Conservation (phyloP, 345 rosid species). For the Citrus maxima region DNA sequence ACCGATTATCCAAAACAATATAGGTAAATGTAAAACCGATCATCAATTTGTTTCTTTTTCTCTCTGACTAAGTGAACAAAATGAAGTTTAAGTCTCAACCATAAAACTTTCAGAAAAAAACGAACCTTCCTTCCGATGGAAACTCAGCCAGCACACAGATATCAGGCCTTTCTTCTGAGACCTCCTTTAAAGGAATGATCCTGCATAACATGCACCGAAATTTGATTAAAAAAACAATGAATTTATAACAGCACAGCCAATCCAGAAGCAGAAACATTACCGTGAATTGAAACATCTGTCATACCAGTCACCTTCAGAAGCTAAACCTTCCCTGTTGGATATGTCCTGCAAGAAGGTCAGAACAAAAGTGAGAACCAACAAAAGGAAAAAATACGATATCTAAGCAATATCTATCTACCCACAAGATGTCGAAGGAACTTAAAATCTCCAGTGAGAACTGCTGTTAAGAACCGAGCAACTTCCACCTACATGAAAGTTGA, state of each 20-base stretch:
- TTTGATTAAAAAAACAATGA: neutral
- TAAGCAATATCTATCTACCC: slow-evolving; percentile 30
- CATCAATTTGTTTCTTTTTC: neutral
- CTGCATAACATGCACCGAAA: slow-evolving; percentile 37
- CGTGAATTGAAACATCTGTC: slow-evolving; percentile 48
- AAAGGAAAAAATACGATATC: slow-evolving; percentile 7
- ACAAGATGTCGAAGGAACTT: slow-evolving; percentile 65
- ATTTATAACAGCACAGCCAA: slow-evolving; percentile 2
- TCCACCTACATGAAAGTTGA: slow-evolving; percentile 43
- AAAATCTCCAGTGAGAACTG: slow-evolving; percentile 67
- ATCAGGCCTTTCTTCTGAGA: slow-evolving; percentile 66
- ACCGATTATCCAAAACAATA: slow-evolving; percentile 17
- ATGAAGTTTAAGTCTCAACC: neutral
- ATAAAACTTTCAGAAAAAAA: slow-evolving; percentile 1
- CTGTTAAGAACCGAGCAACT: slow-evolving; percentile 56
- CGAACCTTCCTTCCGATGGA: slow-evolving; percentile 64
- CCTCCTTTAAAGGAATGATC: slow-evolving; percentile 58
- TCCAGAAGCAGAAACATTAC: slow-evolving; percentile 31
- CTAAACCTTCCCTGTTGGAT: slow-evolving; percentile 74
- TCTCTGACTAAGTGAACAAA: neutral
- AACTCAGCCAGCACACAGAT: slow-evolving; percentile 74
- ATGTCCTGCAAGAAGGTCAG: slow-evolving; percentile 48
- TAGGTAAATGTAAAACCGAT: slow-evolving; percentile 5
- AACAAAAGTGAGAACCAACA: slow-evolving; percentile 15
- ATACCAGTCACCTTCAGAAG: slow-evolving; percentile 54